Evolutionary conservation across 805 yeast species (phyloP), one percentile per base, ranked within the genome.

Genomic region (Tetrapisispora pingtungensis): DNA sequence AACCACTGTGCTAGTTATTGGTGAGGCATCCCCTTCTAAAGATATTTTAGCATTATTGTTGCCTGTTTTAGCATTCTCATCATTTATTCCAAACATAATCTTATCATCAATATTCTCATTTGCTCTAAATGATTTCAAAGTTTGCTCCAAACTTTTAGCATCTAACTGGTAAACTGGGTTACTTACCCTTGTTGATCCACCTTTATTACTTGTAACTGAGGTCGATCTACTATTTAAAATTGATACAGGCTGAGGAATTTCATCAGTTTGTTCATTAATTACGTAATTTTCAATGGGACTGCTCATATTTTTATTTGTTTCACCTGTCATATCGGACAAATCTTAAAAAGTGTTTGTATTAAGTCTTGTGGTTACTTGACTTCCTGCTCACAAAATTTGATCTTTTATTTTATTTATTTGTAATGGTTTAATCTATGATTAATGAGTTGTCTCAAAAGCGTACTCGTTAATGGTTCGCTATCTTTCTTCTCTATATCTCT

Each of bases 171-270:
- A 13, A 4, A 27, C 33, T 2, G 31, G 19, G 10, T 3, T 12
- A 19, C 12, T 13, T 2, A 27, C 33, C 15, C 24, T 37, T 18
- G n/a, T 12, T 4, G 40, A 17, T 3, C 18, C 32, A 14, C 24
- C 26, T 28, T 28, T 26, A 31, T 15, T 31, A 35, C 41, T 36
- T 13, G 32, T 30, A 17, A 40, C 18, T 4, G 46, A 44, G 3
- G 40, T 35, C 8, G 40, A 38, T 33, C 53, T 41, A 24, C 47
- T 48, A 33, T 49, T 48, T 26, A 52, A 45, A 26, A 52, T 52
- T 6, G 55, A 52, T 1, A 52, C 49, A 14, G 55, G 55, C 30
- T 43, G 48, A 6, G 46, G 40, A 14, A 24, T 12, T 8, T 34
- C 35, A n/a, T n/a, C 32, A 5, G 19, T 36, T 19, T 22, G 39